Percentiles rank a stretch among this genome's conserved stretches.
Conservation (phyloP, 176 grass and related monocot species). For the Lolium perenne region DNA sequence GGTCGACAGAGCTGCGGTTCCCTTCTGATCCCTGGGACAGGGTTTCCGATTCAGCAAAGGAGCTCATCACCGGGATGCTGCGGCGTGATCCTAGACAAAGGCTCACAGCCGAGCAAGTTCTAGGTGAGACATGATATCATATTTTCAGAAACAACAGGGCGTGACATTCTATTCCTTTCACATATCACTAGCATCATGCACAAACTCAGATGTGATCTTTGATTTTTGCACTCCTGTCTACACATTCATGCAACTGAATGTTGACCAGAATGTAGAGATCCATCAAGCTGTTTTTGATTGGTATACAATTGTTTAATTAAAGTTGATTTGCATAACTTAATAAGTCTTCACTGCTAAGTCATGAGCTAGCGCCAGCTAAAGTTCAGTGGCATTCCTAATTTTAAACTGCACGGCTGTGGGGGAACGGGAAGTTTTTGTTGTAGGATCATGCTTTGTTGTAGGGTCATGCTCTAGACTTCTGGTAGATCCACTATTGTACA, state of each 20-base stretch:
- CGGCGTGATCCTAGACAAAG: slow-evolving; percentile 67
- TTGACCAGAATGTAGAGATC: slow-evolving; percentile 8
- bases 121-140: slow-evolving; percentile 61
- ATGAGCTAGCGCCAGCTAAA: slow-evolving; percentile 46
- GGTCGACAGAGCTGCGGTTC: slow-evolving; percentile 72
- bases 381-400: slow-evolving; percentile 25
- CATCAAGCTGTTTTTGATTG: neutral
- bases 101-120: slow-evolving; percentile 66
- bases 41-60: slow-evolving; percentile 80
- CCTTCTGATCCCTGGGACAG: slow-evolving; percentile 81
- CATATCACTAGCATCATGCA: neutral
- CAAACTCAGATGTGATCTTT: neutral
- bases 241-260: neutral
- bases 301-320: neutral
- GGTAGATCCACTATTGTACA: slow-evolving; percentile 38
- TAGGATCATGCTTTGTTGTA: slow-evolving; percentile 47
- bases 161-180: neutral
- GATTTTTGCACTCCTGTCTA: neutral
- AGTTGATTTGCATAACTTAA: slow-evolving; percentile 11
- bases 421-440: slow-evolving; percentile 21
- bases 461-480: slow-evolving; percentile 42
- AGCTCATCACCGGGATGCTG: slow-evolving; percentile 78
- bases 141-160: neutral
- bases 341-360: slow-evolving; percentile 43
- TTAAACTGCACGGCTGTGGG: slow-evolving; percentile 41